These are phyloP conservation scores for Selenicereus undatus DNA, from an alignment of 148 eudicot genomes.

Conservation along the genomic window DNA sequence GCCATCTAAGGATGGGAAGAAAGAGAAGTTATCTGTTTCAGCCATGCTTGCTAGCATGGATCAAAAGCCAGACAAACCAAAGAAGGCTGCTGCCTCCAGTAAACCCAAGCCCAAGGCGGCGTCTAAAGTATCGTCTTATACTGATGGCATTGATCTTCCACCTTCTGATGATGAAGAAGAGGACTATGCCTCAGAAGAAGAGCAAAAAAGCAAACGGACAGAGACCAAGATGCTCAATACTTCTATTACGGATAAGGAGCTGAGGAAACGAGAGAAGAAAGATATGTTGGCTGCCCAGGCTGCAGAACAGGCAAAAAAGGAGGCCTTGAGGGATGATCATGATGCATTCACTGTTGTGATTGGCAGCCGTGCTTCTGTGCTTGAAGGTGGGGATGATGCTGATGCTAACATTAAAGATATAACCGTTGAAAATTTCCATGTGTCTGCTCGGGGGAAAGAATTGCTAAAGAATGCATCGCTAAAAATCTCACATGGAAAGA, in stretches of 20 bases:
- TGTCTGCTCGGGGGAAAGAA: slow-evolving; percentile 74
- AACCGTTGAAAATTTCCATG: slow-evolving; percentile 56
- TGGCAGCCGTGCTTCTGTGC: slow-evolving; percentile 45
- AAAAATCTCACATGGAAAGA: slow-evolving; percentile 65
- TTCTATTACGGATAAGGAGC: slow-evolving; percentile 30
- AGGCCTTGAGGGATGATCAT: slow-evolving; percentile 15
- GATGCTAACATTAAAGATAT: slow-evolving; percentile 60
- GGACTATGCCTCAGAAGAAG: slow-evolving; percentile 20
- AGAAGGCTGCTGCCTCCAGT: slow-evolving; percentile 24
- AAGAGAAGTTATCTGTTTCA: slow-evolving; percentile 45
- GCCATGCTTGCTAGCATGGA: slow-evolving; percentile 42
- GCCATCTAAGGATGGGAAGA: slow-evolving; percentile 40
- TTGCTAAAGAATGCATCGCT: slow-evolving; percentile 55
- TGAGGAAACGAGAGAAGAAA: slow-evolving; percentile 34
- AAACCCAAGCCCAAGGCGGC: slow-evolving; percentile 32
- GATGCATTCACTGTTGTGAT: slow-evolving; percentile 53
- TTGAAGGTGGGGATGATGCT: slow-evolving; percentile 53
- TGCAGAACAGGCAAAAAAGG: slow-evolving; percentile 15
- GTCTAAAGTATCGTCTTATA: slow-evolving; percentile 19
- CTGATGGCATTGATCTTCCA: slow-evolving; percentile 35
- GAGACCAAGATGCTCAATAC: slow-evolving; percentile 25
- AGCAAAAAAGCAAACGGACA: slow-evolving; percentile 9
- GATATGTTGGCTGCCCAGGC: slow-evolving; percentile 25
- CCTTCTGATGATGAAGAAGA: slow-evolving; percentile 39
- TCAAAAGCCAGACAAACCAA: slow-evolving; percentile 33